Percentiles rank a stretch among this genome's conserved stretches.
Conservation (phyloP, 495 filamentous ascomycete species). For the Neurospora sp. region DNA sequence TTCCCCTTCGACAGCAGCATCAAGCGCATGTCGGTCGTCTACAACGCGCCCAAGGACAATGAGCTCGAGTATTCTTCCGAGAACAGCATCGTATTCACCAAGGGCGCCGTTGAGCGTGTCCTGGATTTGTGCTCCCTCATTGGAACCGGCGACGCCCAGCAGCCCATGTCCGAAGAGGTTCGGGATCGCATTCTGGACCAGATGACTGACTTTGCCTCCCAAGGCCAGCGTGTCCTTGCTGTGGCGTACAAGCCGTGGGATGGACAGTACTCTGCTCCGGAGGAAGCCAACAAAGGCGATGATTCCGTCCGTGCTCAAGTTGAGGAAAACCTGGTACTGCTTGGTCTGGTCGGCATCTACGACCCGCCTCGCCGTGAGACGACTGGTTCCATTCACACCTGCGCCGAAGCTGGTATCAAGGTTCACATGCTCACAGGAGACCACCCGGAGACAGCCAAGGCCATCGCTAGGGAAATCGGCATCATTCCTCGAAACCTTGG, state of each 20-base stretch:
- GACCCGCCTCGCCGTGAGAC: constrained; percentile 66
- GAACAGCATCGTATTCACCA: constrained; percentile 55
- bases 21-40: constrained; percentile 79
- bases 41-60: constrained; percentile 27
- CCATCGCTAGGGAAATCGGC: constrained; percentile 67
- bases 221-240: constrained; percentile 76
- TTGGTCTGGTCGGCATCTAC: constrained; percentile 67
- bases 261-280: constrained; percentile 10
- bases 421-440: constrained; percentile 80
- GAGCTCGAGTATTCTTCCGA: constrained; percentile 17
- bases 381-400: constrained; percentile 52
- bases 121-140: constrained; percentile 59
- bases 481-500: constrained; percentile 53
- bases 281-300: constrained; percentile 7
- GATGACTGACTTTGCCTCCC: constrained; percentile 57
- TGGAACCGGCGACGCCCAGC: constrained; percentile 39
- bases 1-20: constrained; percentile 75
- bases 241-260: constrained; percentile 45
- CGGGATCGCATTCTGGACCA: constrained; percentile 52
- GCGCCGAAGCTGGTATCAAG: constrained; percentile 58
- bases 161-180: constrained; percentile 45
- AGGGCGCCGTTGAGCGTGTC: constrained; percentile 73
- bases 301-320: constrained; percentile 35
- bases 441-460: constrained; percentile 62
- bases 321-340: constrained; percentile 47